Evolutionary conservation across 805 yeast genomes (phyloP).

Genomic region (Ogataea paraovalis): DNA sequence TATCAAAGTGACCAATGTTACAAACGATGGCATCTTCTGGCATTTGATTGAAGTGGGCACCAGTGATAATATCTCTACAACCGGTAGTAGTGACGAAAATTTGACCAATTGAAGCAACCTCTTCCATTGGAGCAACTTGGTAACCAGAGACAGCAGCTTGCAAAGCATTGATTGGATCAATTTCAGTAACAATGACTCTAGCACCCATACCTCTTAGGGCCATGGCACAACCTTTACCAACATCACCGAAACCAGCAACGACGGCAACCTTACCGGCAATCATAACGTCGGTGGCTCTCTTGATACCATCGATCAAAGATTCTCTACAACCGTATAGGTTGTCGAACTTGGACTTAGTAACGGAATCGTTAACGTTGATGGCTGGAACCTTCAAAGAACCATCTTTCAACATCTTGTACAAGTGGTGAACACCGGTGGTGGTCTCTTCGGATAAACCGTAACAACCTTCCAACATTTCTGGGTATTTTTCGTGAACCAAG

Average conservation of each 20-base stretch:
- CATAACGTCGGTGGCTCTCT: constrained; percentile 99
- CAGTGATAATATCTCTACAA: constrained; percentile 95
- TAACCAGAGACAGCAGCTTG: constrained; percentile 99
- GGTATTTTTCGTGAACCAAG: constrained; percentile 95
- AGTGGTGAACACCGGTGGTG: constrained; percentile 99
- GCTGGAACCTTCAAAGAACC: constrained; percentile 94
- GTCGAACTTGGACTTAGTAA: constrained; percentile 98
- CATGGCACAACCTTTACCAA: constrained; percentile 99
- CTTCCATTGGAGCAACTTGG: constrained; percentile 94
- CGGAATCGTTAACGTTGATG: constrained; percentile 97
- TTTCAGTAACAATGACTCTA: constrained; percentile 93
- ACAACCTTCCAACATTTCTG: constrained; percentile 94
- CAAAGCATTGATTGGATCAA: constrained; percentile 97
- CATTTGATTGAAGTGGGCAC: constrained; percentile 83
- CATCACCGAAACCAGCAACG: constrained; percentile 99
- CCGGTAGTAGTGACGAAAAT: constrained; percentile 99
- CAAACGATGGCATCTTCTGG: constrained; percentile 99
- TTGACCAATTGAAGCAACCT: constrained; percentile 90
- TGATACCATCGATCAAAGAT: constrained; percentile 96
- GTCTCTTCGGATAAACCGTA: constrained; percentile 98
- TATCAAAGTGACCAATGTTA: constrained; percentile 99
- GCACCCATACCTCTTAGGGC: constrained; percentile 99
- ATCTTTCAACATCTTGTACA: constrained; percentile 92
- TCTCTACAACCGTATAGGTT: constrained; percentile 99
- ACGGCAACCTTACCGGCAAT: constrained; percentile 98